Conservation (phyloP, 2,329 filamentous ascomycete species). For the Clarireedia monteithiana region DNA sequence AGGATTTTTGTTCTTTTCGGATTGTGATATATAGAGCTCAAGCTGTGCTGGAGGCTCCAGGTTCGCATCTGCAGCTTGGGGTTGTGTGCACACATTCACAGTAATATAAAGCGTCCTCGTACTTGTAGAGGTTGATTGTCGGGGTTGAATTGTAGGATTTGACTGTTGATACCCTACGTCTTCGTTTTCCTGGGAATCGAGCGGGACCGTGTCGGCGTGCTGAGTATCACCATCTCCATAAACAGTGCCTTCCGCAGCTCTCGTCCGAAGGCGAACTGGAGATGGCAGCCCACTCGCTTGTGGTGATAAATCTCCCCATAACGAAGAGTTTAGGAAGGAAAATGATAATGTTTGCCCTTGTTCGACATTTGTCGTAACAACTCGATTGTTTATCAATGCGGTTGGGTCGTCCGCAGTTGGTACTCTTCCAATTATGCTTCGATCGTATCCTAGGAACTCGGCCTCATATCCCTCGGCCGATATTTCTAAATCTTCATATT, state of each 20-base stretch:
- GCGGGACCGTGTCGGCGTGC: neutral
- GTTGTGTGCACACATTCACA: conserved; percentile 79
- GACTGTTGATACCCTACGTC: neutral
- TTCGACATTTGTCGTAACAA: conserved; percentile 49
- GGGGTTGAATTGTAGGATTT: conserved; percentile 9
- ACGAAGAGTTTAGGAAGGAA: conserved; percentile 50
- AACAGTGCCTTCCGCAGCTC: conserved; percentile 12
- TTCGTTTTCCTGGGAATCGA: neutral
- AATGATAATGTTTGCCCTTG: conserved; percentile 57
- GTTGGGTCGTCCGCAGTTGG: conserved; percentile 39
- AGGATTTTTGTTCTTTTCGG: conserved; percentile 53
- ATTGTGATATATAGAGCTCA: conserved; percentile 67
- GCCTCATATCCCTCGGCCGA: conserved; percentile 44
- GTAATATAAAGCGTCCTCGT: conserved; percentile 59
- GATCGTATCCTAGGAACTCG: conserved; percentile 52
- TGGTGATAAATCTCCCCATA: conserved; percentile 38
- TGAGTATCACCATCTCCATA: conserved; percentile 4
- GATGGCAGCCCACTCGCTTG: conserved; percentile 31
- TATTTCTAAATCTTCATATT: conserved; percentile 27
- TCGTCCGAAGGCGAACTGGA: conserved; percentile 18
- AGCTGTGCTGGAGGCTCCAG: conserved; percentile 59
- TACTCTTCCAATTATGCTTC: conserved; percentile 55
- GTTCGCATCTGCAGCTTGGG: conserved; percentile 31
- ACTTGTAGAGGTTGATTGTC: conserved; percentile 14
- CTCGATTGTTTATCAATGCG: conserved; percentile 57